Percentiles rank a stretch among this genome's conserved stretches.
These are phyloP conservation scores for Hypoxylon rubiginosum DNA, from an alignment of 2,329 filamentous ascomycete genomes.

Conservation along the genomic window DNA sequence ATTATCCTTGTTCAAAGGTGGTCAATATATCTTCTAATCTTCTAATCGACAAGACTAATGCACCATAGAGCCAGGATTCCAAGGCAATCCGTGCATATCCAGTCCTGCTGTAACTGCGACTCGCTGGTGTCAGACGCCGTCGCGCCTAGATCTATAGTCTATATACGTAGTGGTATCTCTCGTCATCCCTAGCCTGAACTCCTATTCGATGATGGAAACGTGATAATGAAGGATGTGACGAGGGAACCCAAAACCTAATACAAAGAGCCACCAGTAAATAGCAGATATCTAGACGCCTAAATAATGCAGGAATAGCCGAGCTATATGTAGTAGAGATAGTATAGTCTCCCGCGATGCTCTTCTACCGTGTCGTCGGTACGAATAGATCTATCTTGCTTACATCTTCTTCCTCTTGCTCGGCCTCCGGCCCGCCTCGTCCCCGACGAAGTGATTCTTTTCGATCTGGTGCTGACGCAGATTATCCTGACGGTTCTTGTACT, in stretches of 20 bases:
- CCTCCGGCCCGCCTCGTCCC: constrained; percentile 53
- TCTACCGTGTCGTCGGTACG: not conserved
- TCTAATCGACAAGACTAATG: not conserved
- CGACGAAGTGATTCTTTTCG: constrained; percentile 68
- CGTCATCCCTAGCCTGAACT: constrained; percentile 18
- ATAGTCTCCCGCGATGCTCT: constrained; percentile 3
- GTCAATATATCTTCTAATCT: not conserved
- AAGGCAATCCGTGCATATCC: constrained; percentile 21
- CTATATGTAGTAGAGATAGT: constrained; percentile 12
- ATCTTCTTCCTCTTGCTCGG: constrained; percentile 64
- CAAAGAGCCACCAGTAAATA: constrained; percentile 21
- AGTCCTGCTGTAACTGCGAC: constrained; percentile 29
- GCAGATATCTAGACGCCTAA: constrained; percentile 24
- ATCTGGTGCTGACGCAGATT: constrained; percentile 70
- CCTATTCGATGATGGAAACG: constrained; percentile 11
- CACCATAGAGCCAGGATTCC: not conserved
- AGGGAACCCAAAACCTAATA: constrained; percentile 1
- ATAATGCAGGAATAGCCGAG: constrained; percentile 27
- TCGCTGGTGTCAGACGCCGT: constrained; percentile 20
- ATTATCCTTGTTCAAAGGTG: constrained; percentile 1
- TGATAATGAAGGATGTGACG: constrained; percentile 18
- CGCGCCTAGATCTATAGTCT: constrained; percentile 33
- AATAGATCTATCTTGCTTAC: constrained; percentile 24
- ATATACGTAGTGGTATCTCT: constrained; percentile 41
- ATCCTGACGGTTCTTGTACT: constrained; percentile 68